A percentile compares a stretch with the other conserved stretches of the same genome.
phyloP scores from a whole-genome alignment of 2,329 filamentous ascomycete genomes.

The Lecanoromycetidae sp. region DNA sequence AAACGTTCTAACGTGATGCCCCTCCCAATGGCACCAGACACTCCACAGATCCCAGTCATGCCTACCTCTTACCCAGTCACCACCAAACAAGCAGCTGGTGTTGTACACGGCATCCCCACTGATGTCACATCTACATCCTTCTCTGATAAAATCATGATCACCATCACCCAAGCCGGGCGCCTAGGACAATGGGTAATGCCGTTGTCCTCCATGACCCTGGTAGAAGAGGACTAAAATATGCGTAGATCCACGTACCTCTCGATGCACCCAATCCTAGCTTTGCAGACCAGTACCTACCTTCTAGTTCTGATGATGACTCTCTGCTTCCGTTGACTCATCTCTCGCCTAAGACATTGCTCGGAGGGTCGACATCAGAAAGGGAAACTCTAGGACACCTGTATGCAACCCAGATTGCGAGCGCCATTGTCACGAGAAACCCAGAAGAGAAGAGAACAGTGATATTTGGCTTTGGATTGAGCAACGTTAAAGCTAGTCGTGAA shows the following conservation, averaged over 20 bases:
- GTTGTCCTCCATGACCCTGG: constrained; percentile 7
- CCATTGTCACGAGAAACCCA: constrained; percentile 59
- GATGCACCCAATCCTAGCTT: constrained; percentile 52
- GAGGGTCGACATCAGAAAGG: constrained; percentile 64
- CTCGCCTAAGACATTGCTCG: constrained; percentile 75
- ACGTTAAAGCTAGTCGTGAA: constrained; percentile 30
- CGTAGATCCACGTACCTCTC: constrained; percentile 66
- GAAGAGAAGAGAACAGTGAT: constrained; percentile 48
- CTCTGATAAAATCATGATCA: constrained; percentile 81
- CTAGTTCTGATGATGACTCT: constrained; percentile 36
- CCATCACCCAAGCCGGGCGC: constrained; percentile 71
- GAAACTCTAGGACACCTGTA: constrained; percentile 80
- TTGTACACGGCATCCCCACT: constrained; percentile 57
- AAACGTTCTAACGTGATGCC: constrained; percentile 6
- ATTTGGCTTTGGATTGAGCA: constrained; percentile 45
- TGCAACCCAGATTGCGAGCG: constrained; percentile 76
- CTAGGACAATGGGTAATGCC: constrained; percentile 76
- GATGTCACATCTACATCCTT: constrained; percentile 64
- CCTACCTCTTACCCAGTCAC: constrained; percentile 50
- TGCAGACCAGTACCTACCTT: constrained; percentile 40
- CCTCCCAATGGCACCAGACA: constrained; percentile 9
- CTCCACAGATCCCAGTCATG: neutral
- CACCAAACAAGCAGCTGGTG: constrained; percentile 47
- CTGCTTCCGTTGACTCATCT: constrained; percentile 68
- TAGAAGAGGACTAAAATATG: constrained; percentile 27